phyloP scores from a whole-genome alignment of 2,329 filamentous ascomycete genomes.

The Ceratocystis cubensis region DNA sequence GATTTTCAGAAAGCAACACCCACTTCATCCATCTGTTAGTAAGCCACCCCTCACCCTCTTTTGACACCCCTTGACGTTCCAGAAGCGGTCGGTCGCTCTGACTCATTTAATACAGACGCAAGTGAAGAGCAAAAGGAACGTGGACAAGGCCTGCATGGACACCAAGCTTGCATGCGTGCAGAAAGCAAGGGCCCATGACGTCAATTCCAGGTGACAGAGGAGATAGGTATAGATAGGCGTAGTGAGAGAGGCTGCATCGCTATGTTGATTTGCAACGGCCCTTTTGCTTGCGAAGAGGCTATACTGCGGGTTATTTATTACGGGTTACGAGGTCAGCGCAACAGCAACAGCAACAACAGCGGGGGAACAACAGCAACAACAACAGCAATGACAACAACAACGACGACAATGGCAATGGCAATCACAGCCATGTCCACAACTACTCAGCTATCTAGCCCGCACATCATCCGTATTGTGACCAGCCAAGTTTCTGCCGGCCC shows the following conservation, averaged over 20 bases:
- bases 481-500: too few relatives aligned
- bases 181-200: constrained; percentile 6
- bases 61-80: not conserved
- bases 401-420: too few relatives aligned
- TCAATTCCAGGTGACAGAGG: not conserved
- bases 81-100: not conserved
- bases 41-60: too few relatives aligned
- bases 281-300: too few relatives aligned
- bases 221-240: not conserved
- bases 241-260: not conserved
- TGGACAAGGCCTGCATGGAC: not conserved
- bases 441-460: too few relatives aligned
- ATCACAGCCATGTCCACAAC: too few relatives aligned
- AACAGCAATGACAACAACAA: too few relatives aligned
- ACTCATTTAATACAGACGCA: not conserved
- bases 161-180: constrained; percentile 1
- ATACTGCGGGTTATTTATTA: not conserved
- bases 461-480: too few relatives aligned
- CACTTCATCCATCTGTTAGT: too few relatives aligned
- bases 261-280: not conserved
- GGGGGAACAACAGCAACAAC: not conserved
- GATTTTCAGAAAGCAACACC: not conserved
- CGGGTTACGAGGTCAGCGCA: not conserved
- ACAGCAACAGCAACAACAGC: not conserved
- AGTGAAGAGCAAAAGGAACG: not conserved